These are phyloP conservation scores for Laetiporus sulphureus DNA, from an alignment of 1,284 basidiomycete species.

Conservation along the genomic window DNA sequence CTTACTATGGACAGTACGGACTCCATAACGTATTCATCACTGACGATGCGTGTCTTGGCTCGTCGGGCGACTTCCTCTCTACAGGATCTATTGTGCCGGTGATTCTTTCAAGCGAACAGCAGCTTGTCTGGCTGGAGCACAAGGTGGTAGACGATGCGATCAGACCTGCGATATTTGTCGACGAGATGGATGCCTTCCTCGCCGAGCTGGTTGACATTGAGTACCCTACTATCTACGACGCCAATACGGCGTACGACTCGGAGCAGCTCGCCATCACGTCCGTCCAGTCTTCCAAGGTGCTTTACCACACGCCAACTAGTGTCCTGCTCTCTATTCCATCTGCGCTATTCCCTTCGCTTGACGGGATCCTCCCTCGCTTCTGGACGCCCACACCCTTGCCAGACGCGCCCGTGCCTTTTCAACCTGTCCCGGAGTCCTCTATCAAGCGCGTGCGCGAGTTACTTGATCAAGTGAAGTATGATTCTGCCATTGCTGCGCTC, in stretches of 20 bases:
- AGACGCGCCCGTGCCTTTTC: slow-evolving; percentile 33
- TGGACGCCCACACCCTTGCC: slow-evolving; percentile 57
- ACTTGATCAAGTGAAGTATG: slow-evolving; percentile 44
- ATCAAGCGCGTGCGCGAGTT: slow-evolving; percentile 43
- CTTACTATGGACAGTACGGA: slow-evolving; percentile 48
- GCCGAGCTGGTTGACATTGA: slow-evolving; percentile 14
- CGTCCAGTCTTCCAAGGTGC: slow-evolving; percentile 13
- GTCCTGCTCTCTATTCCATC: slow-evolving; percentile 40
- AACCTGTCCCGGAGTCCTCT: slow-evolving; percentile 47
- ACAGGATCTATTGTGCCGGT: slow-evolving; percentile 11
- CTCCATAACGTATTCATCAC: slow-evolving; percentile 43
- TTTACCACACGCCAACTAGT: slow-evolving; percentile 35
- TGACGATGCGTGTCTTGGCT: slow-evolving; percentile 23
- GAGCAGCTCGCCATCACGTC: slow-evolving; percentile 25
- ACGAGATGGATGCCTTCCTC: slow-evolving; percentile 29
- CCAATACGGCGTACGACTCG: not conserved
- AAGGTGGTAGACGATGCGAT: slow-evolving; percentile 37
- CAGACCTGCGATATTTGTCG: slow-evolving; percentile 9
- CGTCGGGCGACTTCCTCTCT: slow-evolving; percentile 12
- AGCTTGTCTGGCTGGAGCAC: slow-evolving; percentile 59
- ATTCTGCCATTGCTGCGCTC: slow-evolving; percentile 52
- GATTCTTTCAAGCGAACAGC: slow-evolving; percentile 12
- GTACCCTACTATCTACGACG: slow-evolving; percentile 12
- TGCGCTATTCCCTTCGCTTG: slow-evolving; percentile 32
- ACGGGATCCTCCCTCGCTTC: slow-evolving; percentile 48